phyloP scores from a whole-genome alignment of 345 rosid species.

The Trapa incisa region DNA sequence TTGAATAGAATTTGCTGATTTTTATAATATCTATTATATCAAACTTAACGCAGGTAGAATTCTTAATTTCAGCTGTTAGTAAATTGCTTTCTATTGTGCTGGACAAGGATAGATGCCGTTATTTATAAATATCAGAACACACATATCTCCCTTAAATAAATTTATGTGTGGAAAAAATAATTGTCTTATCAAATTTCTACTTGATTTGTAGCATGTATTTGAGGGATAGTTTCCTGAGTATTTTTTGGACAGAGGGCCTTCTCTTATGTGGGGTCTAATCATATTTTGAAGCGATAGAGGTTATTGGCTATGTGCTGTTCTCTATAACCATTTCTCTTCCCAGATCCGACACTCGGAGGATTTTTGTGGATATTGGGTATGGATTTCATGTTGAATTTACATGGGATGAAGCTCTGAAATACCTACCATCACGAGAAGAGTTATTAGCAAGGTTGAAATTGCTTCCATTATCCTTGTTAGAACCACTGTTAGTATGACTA shows the following conservation, averaged over 20 bases:
- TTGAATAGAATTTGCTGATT: background rate
- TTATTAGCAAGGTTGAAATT: slow-evolving; percentile 36
- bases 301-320: background rate
- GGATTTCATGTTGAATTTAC: slow-evolving; percentile 83
- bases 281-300: background rate
- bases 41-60: background rate
- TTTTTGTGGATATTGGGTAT: slow-evolving; percentile 63
- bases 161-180: background rate
- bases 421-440: slow-evolving; percentile 51
- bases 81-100: background rate
- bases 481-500: background rate
- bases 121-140: background rate
- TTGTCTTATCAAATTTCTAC: too few relatives aligned
- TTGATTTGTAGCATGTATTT: too few relatives aligned
- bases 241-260: background rate
- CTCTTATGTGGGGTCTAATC: background rate
- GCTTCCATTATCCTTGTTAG: background rate
- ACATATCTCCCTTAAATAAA: background rate
- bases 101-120: background rate
- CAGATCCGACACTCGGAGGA: slow-evolving; percentile 59
- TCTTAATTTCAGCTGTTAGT: background rate
- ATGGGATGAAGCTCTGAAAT: slow-evolving; percentile 64
- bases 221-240: background rate
- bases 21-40: background rate
- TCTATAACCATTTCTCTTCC: slow-evolving; percentile 7